Conservation (phyloP, 2,329 filamentous ascomycete species). For the Emericellopsis atlantica region DNA sequence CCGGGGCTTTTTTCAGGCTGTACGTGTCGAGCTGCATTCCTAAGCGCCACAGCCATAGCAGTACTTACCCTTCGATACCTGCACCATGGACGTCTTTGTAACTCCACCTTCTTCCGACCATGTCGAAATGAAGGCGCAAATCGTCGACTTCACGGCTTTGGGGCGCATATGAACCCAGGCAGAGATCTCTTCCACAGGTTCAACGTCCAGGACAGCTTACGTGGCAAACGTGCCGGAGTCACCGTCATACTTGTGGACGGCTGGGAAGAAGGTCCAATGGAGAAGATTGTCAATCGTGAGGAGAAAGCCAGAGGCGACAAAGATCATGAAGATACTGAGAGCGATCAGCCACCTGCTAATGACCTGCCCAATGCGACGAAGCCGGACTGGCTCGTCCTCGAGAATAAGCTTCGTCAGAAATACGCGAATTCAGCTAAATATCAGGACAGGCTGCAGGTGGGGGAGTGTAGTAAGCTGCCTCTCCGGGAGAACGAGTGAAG, state of each 20-base stretch:
- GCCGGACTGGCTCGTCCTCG: background rate
- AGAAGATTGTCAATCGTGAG: background rate
- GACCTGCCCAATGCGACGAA: background rate
- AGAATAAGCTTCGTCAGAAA: background rate
- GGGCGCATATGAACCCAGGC: background rate
- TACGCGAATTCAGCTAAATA: background rate
- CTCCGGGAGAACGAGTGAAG: background rate
- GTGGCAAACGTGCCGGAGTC: background rate
- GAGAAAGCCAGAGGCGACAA: background rate
- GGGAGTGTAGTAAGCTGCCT: background rate
- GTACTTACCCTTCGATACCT: background rate
- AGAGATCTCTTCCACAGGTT: background rate
- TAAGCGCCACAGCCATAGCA: too few species aligned
- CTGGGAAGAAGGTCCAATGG: background rate
- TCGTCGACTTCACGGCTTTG: background rate
- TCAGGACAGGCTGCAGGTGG: background rate
- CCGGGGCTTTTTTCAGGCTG: too few species aligned
- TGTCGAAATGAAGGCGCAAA: background rate
- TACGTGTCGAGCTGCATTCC: too few species aligned
- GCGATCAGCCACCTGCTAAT: background rate
- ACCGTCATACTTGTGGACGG: background rate
- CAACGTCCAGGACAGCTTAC: background rate
- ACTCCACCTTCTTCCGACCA: background rate
- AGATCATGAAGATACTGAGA: background rate
- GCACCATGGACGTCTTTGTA: background rate